These are phyloP conservation scores for Aureobasidium sp. DNA, from an alignment of 2,329 filamentous ascomycete species.

Conservation along the genomic window DNA sequence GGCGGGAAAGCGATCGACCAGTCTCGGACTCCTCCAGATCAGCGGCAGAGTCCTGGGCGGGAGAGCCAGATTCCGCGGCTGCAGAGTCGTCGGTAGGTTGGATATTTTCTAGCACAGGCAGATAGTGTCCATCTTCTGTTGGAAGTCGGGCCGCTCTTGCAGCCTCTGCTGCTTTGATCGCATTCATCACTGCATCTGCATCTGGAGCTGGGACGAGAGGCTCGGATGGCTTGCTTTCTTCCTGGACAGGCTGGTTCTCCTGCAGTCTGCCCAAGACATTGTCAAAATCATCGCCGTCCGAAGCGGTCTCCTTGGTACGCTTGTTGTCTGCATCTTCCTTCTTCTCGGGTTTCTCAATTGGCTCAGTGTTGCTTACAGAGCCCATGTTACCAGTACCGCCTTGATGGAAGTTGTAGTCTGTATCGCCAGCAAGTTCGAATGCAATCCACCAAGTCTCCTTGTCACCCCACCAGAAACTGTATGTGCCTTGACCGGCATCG, in stretches of 20 bases:
- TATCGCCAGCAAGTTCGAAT: constrained; percentile 51
- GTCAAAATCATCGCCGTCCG: not conserved
- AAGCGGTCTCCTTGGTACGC: not conserved
- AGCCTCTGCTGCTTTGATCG: constrained; percentile 7
- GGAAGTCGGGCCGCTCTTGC: not conserved
- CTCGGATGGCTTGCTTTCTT: not conserved
- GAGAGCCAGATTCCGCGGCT: not conserved
- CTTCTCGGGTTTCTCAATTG: constrained; percentile 9
- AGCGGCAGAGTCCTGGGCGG: too few relatives aligned
- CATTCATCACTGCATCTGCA: not conserved
- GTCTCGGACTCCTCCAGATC: too few relatives aligned
- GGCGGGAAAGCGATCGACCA: not conserved
- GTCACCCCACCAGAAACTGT: constrained; percentile 44
- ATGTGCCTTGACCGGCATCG: constrained; percentile 37
- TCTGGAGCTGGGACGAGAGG: not conserved
- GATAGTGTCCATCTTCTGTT: not conserved
- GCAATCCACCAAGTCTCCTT: constrained; percentile 59
- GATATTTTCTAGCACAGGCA: not conserved
- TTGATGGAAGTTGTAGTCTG: constrained; percentile 49
- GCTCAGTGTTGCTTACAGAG: constrained; percentile 27
- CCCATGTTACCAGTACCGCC: constrained; percentile 44
- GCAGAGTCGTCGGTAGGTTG: not conserved
- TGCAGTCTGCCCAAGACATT: not conserved
- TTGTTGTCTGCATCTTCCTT: too few relatives aligned
- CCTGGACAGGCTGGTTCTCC: not conserved